Percentiles rank a stretch among this genome's conserved stretches.
phyloP scores from a whole-genome alignment of 169 alveolate genomes.

The Blepharisma undulans region DNA sequence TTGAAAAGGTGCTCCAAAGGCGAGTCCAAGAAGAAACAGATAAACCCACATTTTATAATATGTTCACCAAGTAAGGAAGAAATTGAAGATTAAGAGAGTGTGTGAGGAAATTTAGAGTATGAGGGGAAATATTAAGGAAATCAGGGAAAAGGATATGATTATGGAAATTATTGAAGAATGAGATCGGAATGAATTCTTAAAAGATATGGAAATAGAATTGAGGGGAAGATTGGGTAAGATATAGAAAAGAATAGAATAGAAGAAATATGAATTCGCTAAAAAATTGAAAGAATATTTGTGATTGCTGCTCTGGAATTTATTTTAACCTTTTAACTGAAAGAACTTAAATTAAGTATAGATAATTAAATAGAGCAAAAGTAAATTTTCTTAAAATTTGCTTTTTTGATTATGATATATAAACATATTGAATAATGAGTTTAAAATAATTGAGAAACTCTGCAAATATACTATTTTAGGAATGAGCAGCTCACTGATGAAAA shows the following conservation, averaged over 20 bases:
- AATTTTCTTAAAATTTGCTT: no score
- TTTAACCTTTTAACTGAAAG: neutral
- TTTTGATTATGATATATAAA: no score
- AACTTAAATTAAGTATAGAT: no score
- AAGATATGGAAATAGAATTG: neutral
- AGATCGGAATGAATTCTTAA: neutral
- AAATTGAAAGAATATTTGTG: neutral
- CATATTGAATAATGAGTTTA: no score
- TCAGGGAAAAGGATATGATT: neutral
- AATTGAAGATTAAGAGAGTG: neutral
- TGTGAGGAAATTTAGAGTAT: neutral
- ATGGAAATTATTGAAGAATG: neutral
- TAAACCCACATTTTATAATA: neutral
- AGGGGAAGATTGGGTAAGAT: neutral
- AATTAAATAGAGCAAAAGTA: no score
- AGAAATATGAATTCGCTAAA: neutral
- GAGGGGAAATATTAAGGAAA: neutral
- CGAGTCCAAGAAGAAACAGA: neutral
- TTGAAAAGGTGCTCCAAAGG: slow-evolving; percentile 5
- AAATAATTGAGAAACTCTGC: no score
- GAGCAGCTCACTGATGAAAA: no score
- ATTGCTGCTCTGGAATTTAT: neutral
- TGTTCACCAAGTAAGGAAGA: neutral
- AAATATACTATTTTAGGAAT: no score
- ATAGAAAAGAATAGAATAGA: neutral